Percentiles rank a stretch among this genome's conserved stretches.
phyloP scores from a whole-genome alignment of 73 alveolate genomes.

The Stentor roeselii region DNA sequence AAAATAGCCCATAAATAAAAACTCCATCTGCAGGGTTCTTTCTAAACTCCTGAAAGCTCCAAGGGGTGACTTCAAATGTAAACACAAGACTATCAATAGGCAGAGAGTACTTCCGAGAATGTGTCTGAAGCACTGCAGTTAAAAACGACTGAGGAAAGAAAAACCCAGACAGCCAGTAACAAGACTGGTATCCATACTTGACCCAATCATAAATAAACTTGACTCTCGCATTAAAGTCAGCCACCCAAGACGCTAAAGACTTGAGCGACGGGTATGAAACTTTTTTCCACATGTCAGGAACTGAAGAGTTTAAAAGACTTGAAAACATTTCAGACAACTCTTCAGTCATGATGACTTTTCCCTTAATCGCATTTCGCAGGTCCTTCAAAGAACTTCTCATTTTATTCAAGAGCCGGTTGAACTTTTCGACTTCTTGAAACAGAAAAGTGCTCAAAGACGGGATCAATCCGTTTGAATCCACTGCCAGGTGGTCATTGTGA shows the following conservation, averaged over 20 bases:
- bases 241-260: constrained; percentile 85
- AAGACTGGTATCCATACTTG: constrained; percentile 79
- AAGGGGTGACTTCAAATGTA: constrained; percentile 54
- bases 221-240: constrained; percentile 78
- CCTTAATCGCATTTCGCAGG: constrained; percentile 75
- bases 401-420: constrained; percentile 63
- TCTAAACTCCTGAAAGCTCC: constrained; percentile 24
- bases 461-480: constrained; percentile 70
- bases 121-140: constrained; percentile 92
- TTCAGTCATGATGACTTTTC: constrained; percentile 90
- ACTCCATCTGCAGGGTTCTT: constrained; percentile 79
- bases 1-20: constrained; percentile 84
- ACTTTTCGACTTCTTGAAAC: constrained; percentile 84
- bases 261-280: constrained; percentile 86
- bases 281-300: constrained; percentile 91
- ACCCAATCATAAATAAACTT: constrained; percentile 83
- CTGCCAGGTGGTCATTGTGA: constrained; percentile 59
- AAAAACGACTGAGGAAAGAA: constrained; percentile 94
- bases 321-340: constrained; percentile 88
- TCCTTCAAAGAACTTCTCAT: constrained; percentile 69
- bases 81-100: constrained; percentile 73
- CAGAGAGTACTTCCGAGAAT: constrained; percentile 82
- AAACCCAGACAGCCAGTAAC: constrained; percentile 96
- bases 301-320: constrained; percentile 69
- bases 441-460: constrained; percentile 79